Evolutionary conservation across 179 eudicot genomes (phyloP).

Genomic region (Spinacia oleracea): DNA sequence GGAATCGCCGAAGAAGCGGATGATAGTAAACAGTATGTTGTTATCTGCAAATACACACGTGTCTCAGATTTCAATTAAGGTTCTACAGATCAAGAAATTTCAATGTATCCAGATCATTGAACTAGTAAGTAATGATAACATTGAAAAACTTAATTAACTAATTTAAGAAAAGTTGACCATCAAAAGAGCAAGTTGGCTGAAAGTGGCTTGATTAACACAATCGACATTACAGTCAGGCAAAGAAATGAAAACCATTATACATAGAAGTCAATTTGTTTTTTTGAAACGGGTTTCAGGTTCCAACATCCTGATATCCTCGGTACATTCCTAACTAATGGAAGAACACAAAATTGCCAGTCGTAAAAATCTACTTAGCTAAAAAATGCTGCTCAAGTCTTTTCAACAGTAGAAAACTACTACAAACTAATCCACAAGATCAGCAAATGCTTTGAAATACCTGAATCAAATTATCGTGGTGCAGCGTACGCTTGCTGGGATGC

Average conservation of each 20-base stretch:
- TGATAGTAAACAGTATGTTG: conserved; percentile 75
- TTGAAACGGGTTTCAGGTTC: not conserved
- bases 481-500: conserved; percentile 53
- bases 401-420: not conserved
- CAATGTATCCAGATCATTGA: not conserved
- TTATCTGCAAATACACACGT: conserved; percentile 47
- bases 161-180: not conserved
- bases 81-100: not conserved
- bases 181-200: no score
- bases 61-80: not conserved
- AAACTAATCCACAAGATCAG: not conserved
- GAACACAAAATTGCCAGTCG: conserved; percentile 12
- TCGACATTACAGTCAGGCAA: no score
- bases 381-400: conserved; percentile 13
- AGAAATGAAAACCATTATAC: not conserved
- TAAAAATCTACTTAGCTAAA: not conserved
- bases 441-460: not conserved
- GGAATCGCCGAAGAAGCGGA: conserved; percentile 87
- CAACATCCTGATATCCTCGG: not conserved
- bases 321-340: conserved; percentile 6
- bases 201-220: no score
- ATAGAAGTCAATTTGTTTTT: not conserved
- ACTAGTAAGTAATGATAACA: not conserved
- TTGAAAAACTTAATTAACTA: not conserved
- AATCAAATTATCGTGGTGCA: conserved; percentile 32